Evolutionary conservation across 345 rosid genomes (phyloP).

Genomic region (Sonneratia caseolaris): DNA sequence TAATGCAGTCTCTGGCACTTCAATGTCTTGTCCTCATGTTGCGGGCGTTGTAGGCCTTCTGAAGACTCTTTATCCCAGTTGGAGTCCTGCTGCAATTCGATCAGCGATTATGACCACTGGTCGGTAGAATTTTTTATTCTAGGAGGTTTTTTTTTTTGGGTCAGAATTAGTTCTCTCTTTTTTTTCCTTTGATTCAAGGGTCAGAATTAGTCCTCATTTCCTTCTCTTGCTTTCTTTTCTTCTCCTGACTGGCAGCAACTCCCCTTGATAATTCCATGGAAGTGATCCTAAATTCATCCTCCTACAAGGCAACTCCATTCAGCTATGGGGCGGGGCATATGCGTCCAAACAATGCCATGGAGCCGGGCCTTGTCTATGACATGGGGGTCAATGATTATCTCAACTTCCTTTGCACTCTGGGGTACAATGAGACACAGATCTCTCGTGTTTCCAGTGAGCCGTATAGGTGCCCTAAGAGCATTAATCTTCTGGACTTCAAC

Average conservation of each 20-base stretch:
- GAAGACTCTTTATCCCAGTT: constrained; percentile 52
- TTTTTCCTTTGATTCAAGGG: neutral
- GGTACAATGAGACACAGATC: constrained; percentile 47
- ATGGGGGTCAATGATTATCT: constrained; percentile 41
- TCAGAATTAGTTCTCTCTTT: neutral
- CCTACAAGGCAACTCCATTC: constrained; percentile 52
- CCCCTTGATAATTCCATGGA: constrained; percentile 39
- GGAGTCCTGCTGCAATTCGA: constrained; percentile 79
- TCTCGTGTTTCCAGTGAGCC: constrained; percentile 21
- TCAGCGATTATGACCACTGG: constrained; percentile 85
- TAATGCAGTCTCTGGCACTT: constrained; percentile 59
- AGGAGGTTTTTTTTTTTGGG: neutral
- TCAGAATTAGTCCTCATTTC: neutral
- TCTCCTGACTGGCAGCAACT: constrained; percentile 31
- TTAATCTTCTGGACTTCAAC: constrained; percentile 45
- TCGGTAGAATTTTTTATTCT: constrained; percentile 7
- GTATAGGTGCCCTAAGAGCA: constrained; percentile 35
- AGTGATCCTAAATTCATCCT: constrained; percentile 32
- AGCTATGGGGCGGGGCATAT: constrained; percentile 75
- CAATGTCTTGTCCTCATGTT: constrained; percentile 88
- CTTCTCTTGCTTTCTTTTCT: neutral
- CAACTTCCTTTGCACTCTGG: constrained; percentile 54
- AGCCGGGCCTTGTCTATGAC: constrained; percentile 81
- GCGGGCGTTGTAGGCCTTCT: constrained; percentile 73
- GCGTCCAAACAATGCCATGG: constrained; percentile 64